Conservation (phyloP, 2,329 filamentous ascomycete genomes). For the Domatiomyces globalis region DNA sequence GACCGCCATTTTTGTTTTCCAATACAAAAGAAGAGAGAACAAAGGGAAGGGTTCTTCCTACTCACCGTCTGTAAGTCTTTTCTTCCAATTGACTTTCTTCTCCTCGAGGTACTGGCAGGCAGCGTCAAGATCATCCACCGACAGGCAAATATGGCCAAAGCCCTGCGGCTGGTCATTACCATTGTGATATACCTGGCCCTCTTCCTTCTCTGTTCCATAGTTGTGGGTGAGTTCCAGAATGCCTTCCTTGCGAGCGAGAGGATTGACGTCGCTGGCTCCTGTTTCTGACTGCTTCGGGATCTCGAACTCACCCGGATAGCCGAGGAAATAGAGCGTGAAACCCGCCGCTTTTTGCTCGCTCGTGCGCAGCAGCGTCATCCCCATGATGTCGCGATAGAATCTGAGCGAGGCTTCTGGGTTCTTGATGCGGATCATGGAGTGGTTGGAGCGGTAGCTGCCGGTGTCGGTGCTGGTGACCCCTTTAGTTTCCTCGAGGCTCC, state of each 20-base stretch:
- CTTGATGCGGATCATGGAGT: constrained; percentile 82
- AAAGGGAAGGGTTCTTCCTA: neutral
- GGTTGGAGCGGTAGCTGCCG: constrained; percentile 54
- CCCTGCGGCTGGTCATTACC: constrained; percentile 86
- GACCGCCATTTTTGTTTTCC: too few species aligned
- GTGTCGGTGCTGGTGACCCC: constrained; percentile 57
- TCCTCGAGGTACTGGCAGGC: constrained; percentile 79
- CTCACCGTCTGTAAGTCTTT: constrained; percentile 75
- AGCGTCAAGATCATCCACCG: constrained; percentile 76
- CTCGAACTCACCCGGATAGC: constrained; percentile 51
- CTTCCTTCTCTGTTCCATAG: constrained; percentile 58
- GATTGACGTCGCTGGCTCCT: constrained; percentile 41
- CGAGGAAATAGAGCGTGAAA: constrained; percentile 90
- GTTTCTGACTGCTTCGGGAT: constrained; percentile 33
- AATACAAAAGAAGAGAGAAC: neutral
- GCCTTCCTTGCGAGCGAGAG: constrained; percentile 59
- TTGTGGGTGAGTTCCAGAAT: constrained; percentile 83
- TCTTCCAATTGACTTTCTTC: constrained; percentile 78
- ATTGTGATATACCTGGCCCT: constrained; percentile 78
- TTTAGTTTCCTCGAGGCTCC: constrained; percentile 57
- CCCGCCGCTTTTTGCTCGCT: constrained; percentile 53
- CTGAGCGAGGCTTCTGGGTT: constrained; percentile 57
- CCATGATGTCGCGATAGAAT: constrained; percentile 75
- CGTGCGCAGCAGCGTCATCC: constrained; percentile 70
- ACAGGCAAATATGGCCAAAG: constrained; percentile 81